Evolutionary conservation across 129 eudicot species (phyloP).

Genomic region (Chrysanthemum lavandulifolium): DNA sequence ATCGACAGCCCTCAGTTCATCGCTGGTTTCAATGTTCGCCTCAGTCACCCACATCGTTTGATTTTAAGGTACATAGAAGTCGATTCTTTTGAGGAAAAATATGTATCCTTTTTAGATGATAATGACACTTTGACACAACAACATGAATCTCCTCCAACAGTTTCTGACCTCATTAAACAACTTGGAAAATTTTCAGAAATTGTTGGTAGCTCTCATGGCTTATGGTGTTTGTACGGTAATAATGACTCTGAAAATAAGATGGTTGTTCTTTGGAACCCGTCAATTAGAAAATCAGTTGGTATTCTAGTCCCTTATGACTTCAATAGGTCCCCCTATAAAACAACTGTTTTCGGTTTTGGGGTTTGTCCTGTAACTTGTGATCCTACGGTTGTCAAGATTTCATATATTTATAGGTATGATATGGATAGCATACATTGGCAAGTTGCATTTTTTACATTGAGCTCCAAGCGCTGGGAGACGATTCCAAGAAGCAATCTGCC

Average conservation of each 20-base stretch:
- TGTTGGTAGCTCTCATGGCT: neutral
- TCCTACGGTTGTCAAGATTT: neutral
- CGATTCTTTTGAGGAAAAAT: neutral
- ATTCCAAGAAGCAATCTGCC: neutral
- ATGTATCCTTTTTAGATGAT: neutral
- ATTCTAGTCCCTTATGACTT: neutral
- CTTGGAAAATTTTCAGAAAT: neutral
- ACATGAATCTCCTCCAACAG: neutral
- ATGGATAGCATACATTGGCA: neutral
- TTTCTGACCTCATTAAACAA: neutral
- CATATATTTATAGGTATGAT: neutral
- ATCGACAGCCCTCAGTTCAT: neutral
- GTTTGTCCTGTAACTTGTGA: conserved; percentile 9
- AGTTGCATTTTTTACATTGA: neutral
- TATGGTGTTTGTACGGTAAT: neutral
- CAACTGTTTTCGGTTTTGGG: neutral
- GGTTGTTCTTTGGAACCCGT: conserved; percentile 1
- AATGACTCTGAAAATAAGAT: neutral
- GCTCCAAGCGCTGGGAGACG: neutral
- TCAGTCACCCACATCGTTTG: neutral
- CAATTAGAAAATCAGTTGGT: neutral
- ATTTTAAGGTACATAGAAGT: neutral
- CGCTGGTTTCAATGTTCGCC: too few relatives aligned
- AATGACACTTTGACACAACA: neutral
- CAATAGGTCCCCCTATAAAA: too few relatives aligned